Evolutionary conservation across 202 grass and related monocot species (phyloP), one percentile per base, ranked within the genome.

Genomic region (Sporobolus alterniflorus): DNA sequence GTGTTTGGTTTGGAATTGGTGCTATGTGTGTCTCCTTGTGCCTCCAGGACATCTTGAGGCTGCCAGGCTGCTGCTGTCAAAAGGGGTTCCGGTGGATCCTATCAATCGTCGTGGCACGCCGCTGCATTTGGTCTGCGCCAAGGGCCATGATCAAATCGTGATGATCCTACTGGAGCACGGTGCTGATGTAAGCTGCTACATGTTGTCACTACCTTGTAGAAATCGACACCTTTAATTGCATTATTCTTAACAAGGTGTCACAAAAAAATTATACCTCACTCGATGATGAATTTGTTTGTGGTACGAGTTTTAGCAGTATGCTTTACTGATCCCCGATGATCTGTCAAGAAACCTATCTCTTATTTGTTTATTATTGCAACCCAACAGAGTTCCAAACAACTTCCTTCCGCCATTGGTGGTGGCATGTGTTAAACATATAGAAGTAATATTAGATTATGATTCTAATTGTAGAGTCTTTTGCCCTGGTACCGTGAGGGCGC

Each of bases 401-500:
- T 4, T 54, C 50, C 18, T 54, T 54, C 20, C 50, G 9, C 50
- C 50, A 54, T 20, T 54, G 50, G 20, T 54, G 50, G n/a, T n/a
- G 50, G 50, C 50, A 9, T 54, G 50, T n/a, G n/a, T n/a, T n/a
- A n/a, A n/a, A n/a, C n/a, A n/a, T n/a, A n/a, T n/a, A n/a, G n/a
- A n/a, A n/a, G n/a, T n/a, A n/a, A n/a, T n/a, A n/a, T n/a, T n/a
- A n/a, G n/a, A n/a, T n/a, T n/a, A n/a, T n/a, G n/a, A n/a, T n/a
- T n/a, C n/a, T n/a, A n/a, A n/a, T n/a, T n/a, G n/a, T n/a, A n/a
- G n/a, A n/a, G n/a, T n/a, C n/a, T n/a, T n/a, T n/a, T n/a, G n/a
- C n/a, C n/a, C n/a, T 86, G 84, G 84, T 86, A 86, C 61, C 77
- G 69, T 29, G 69, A 75, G 61, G 84, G 61, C 0, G 50, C 24